Base-by-base conservation (phyloP, 306 rosid genomes). In the Arachis stenosperma region DNA sequence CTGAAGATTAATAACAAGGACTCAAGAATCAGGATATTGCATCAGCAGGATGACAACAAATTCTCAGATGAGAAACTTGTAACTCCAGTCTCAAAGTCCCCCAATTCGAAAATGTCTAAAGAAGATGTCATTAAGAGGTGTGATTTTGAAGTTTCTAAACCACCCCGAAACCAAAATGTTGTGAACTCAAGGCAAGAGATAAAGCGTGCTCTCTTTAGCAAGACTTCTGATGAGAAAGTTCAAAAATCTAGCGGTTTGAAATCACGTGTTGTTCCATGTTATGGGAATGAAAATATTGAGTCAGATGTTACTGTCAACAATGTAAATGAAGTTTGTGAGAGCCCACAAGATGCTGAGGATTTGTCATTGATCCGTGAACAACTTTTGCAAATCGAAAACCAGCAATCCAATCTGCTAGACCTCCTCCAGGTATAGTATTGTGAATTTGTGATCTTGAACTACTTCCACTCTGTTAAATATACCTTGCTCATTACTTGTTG, bases 361-460 rank as follows among this genome's bases (percentile, higher is more conserved):
- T 83, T 95, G 79, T 85, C 87, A 53, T 59, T 87, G 89, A 91
- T 95, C 70, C 89, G 97, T 5, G 96, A 87, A 43, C 98, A 95
- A 67, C 98, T 95, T 64, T 71, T 90, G 77, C 98, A 95, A 85
- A 95, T 95, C 51, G 99, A 95, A 88, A 91, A 90, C 81, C 99
- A 91, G 81, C 98, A 95, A 73, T 87, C 96, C 44, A 90, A 84
- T 83, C 85, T 95, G 17, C 74, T 91, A 68, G 88, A 95, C 76
- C 85, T 88, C 51, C 96, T 95, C 62, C 98, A 88, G 98, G 99
- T 95, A 84, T 65, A 76, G 69, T 17, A 33, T 59, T 48, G 37
- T n/a, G 55, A 71, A 9, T 11, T 54, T 48, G 37, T 11, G 50
- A 71, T 14, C 40, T 75, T 40, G 57, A 64, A 67, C 17, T 36